phyloP scores from a whole-genome alignment of 1,284 basidiomycete species.

The Apiotrichum porosum region DNA sequence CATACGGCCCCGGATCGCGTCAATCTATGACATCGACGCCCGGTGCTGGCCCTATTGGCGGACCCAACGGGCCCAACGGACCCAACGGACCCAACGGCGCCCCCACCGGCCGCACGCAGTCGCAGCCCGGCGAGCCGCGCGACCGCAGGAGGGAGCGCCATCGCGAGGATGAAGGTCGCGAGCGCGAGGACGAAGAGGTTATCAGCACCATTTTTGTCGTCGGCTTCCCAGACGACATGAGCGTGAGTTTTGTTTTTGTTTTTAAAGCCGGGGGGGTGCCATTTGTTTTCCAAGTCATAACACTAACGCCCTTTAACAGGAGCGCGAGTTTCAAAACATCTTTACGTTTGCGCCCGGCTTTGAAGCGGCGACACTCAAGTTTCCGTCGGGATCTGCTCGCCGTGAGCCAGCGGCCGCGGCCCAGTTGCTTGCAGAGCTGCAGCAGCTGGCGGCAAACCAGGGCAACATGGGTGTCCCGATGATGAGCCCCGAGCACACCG shows the following conservation, averaged over 20 bases:
- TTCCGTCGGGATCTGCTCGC: constrained; percentile 55
- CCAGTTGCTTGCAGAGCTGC: constrained; percentile 36
- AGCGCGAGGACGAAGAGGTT: constrained; percentile 62
- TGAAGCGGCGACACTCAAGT: constrained; percentile 95
- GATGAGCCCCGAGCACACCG: constrained; percentile 12
- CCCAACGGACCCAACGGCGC: constrained; percentile 2
- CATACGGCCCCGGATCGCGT: constrained; percentile 19
- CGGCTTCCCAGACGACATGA: constrained; percentile 98
- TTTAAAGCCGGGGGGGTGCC: too few relatives aligned
- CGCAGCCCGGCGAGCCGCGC: constrained; percentile 17
- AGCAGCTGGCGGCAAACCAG: constrained; percentile 35
- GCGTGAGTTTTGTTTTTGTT: constrained; percentile 57
- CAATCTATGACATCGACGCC: constrained; percentile 20
- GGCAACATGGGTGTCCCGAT: constrained; percentile 6
- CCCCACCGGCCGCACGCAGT: constrained; percentile 8
- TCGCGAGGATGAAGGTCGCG: constrained; percentile 29
- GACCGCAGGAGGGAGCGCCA: constrained; percentile 18
- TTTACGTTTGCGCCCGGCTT: constrained; percentile 95
- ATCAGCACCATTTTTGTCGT: constrained; percentile 98
- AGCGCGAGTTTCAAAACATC: constrained; percentile 99
- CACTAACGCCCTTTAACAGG: constrained; percentile 53
- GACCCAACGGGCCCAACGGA: neutral
- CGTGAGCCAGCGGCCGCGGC: constrained; percentile 27
- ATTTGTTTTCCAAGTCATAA: neutral
- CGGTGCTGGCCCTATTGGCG: constrained; percentile 7